Percentiles rank a stretch among this genome's conserved stretches.
Conservation (phyloP, 202 grass and related monocot species). For the Saccharum hybrid region DNA sequence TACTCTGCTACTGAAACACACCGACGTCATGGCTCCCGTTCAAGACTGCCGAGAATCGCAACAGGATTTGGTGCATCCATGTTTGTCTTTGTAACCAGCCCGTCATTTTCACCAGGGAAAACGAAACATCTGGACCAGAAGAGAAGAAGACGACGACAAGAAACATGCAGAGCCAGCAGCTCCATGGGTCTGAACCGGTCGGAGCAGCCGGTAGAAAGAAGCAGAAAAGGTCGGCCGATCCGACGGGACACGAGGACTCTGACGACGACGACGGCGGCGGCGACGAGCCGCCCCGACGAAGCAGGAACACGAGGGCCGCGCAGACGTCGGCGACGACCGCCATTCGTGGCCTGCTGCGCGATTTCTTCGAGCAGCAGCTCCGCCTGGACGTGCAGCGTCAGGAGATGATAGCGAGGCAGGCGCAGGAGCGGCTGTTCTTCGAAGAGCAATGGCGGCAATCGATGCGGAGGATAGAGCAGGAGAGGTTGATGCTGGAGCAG, state of each 20-base stretch:
- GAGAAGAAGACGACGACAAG: background rate
- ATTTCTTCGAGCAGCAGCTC: constrained; percentile 83
- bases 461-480: constrained; percentile 85
- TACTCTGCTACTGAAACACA: too few relatives aligned
- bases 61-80: background rate
- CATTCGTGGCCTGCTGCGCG: constrained; percentile 64
- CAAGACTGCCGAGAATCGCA: background rate
- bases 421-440: constrained; percentile 62
- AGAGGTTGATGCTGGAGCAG: constrained; percentile 82
- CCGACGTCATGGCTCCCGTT: background rate
- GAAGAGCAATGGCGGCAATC: constrained; percentile 81
- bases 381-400: constrained; percentile 63
- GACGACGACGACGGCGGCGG: constrained; percentile 30
- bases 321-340: constrained; percentile 18
- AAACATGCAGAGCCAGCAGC: constrained; percentile 70
- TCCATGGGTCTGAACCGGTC: constrained; percentile 46
- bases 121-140: constrained; percentile 30
- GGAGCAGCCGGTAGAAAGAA: constrained; percentile 39
- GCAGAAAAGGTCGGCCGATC: constrained; percentile 45
- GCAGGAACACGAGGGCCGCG: constrained; percentile 24
- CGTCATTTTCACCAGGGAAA: constrained; percentile 47
- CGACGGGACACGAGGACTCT: constrained; percentile 41
- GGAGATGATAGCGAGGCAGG: constrained; percentile 69
- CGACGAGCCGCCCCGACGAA: constrained; percentile 18
- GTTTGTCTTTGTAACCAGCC: background rate